A percentile compares a stretch with the other conserved stretches of the same genome.
phyloP scores from a whole-genome alignment of 306 rosid species.

The Vachellia pachyceras region DNA sequence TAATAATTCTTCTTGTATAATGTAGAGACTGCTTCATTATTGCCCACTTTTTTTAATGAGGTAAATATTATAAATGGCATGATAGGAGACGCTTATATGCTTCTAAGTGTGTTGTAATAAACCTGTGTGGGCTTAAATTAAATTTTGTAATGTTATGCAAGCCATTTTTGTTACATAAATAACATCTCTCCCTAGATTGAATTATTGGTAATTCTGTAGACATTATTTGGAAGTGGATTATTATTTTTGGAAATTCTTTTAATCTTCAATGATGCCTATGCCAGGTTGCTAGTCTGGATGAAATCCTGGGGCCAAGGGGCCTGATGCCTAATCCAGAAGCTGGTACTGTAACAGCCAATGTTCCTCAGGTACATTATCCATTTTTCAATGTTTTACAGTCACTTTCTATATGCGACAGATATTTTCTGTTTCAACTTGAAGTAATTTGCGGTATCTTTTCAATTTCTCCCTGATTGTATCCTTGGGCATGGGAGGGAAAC shows the following conservation, averaged over 20 bases:
- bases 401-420: not conserved
- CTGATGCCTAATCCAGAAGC: slow-evolving; percentile 80
- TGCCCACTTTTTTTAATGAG: no score
- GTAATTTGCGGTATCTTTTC: not conserved
- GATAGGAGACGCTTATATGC: not conserved
- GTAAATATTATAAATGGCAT: not conserved
- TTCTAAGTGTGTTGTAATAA: not conserved
- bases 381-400: not conserved
- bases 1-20: not conserved
- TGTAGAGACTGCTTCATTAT: not conserved
- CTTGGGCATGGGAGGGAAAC: not conserved
- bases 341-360: slow-evolving; percentile 71
- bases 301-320: slow-evolving; percentile 78
- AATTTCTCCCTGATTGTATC: not conserved
- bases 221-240: not conserved
- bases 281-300: slow-evolving; percentile 75
- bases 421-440: not conserved
- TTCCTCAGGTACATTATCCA: slow-evolving; percentile 59
- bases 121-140: not conserved
- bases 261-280: slow-evolving; percentile 21
- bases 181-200: not conserved
- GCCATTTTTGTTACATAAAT: not conserved
- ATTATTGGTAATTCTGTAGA: not conserved
- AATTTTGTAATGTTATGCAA: not conserved
- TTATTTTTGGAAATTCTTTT: not conserved